These are phyloP conservation scores for Diplogelasinospora grovesii DNA, from an alignment of 495 filamentous ascomycete species.

Conservation along the genomic window DNA sequence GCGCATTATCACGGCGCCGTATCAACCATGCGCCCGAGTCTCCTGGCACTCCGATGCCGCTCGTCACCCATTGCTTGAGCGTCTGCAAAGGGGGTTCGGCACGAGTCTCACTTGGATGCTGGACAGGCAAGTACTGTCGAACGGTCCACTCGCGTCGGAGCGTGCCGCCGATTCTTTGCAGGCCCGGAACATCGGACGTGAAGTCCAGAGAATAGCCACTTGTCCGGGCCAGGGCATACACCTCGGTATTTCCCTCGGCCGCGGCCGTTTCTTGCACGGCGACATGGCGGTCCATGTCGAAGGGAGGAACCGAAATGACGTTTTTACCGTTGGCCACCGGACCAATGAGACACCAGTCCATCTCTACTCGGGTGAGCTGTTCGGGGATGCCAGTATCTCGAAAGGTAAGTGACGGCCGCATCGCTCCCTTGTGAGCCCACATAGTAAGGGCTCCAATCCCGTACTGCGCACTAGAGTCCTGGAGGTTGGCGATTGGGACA, in stretches of 20 bases:
- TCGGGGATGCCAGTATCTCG: background rate
- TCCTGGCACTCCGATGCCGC: conserved; percentile 12
- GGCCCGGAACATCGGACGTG: conserved; percentile 11
- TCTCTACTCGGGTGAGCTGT: conserved; percentile 4
- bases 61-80: conserved; percentile 12
- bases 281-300: background rate
- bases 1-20: conserved; percentile 9
- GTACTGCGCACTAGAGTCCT: background rate
- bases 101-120: background rate
- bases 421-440: background rate
- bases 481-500: too few relatives aligned
- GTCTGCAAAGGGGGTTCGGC: conserved; percentile 10
- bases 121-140: conserved; percentile 8
- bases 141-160: conserved; percentile 13
- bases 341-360: conserved; percentile 14
- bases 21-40: conserved; percentile 18
- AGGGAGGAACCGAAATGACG: conserved; percentile 3
- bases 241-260: conserved; percentile 13
- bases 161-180: conserved; percentile 5
- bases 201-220: conserved; percentile 15
- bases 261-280: background rate
- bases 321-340: conserved; percentile 9
- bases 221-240: conserved; percentile 10
- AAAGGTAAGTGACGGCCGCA: conserved; percentile 11
- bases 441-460: conserved; percentile 6